Conservation (phyloP, 345 rosid species). For the Alliaria petiolata region DNA sequence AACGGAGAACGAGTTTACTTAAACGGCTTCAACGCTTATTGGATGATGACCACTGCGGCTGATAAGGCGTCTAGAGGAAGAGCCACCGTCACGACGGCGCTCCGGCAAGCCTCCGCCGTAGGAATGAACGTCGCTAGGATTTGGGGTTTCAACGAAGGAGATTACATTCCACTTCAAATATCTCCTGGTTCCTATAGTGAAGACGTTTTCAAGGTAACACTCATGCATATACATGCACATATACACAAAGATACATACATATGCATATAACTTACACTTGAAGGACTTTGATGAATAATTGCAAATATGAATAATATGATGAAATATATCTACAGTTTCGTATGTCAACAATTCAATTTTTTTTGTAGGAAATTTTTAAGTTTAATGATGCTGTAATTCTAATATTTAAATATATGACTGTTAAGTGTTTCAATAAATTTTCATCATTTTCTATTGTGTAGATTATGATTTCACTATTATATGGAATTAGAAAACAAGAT, state of each 20-base stretch:
- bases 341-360: too few relatives aligned
- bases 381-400: too few relatives aligned
- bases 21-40: slow-evolving; percentile 86
- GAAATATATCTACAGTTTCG: too few relatives aligned
- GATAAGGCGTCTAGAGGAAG: slow-evolving; percentile 45
- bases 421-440: too few relatives aligned
- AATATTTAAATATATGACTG: too few relatives aligned
- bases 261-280: neutral
- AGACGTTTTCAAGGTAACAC: slow-evolving; percentile 55
- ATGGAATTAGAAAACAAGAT: neutral
- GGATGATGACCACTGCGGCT: slow-evolving; percentile 66
- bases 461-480: neutral
- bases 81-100: slow-evolving; percentile 45
- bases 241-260: neutral
- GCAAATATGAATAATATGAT: neutral
- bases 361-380: too few relatives aligned
- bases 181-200: slow-evolving; percentile 71
- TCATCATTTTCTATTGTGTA: too few relatives aligned
- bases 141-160: slow-evolving; percentile 84
- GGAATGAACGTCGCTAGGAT: slow-evolving; percentile 75
- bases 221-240: neutral
- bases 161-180: slow-evolving; percentile 49
- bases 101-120: slow-evolving; percentile 47
- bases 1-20: slow-evolving; percentile 44
- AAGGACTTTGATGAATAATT: neutral